Percentiles rank a stretch among this genome's conserved stretches.
phyloP scores from a whole-genome alignment of 768 basidiomycete genomes.

The Calocera viscosa region DNA sequence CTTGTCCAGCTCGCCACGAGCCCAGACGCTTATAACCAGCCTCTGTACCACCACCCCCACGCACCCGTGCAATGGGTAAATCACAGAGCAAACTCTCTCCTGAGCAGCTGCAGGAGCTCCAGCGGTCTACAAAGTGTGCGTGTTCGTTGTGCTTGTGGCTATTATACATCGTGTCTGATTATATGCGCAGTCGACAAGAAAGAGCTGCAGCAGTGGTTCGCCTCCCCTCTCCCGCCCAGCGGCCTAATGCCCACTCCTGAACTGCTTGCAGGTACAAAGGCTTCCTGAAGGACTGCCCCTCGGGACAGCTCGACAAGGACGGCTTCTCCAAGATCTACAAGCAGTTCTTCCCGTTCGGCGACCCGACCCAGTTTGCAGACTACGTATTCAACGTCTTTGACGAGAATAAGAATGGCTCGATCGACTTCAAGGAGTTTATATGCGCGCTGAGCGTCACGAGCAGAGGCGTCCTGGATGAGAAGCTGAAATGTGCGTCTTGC shows the following conservation, averaged over 20 bases:
- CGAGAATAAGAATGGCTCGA: constrained; percentile 86
- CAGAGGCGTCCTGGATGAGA: constrained; percentile 88
- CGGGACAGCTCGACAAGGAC: constrained; percentile 87
- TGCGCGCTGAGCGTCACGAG: constrained; percentile 92
- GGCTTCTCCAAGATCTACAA: constrained; percentile 98
- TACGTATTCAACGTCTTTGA: constrained; percentile 99
- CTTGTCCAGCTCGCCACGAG: too few relatives aligned
- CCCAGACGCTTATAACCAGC: too few relatives aligned
- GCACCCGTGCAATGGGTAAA: constrained; percentile 66
- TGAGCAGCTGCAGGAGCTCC: constrained; percentile 86
- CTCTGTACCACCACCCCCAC: not conserved
- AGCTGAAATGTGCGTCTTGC: constrained; percentile 73
- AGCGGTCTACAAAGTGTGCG: constrained; percentile 95
- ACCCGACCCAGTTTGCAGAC: constrained; percentile 91
- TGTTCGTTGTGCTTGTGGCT: constrained; percentile 19
- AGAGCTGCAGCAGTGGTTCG: constrained; percentile 86
- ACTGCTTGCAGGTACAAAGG: constrained; percentile 77
- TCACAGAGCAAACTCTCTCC: constrained; percentile 89
- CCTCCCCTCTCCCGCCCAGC: not conserved
- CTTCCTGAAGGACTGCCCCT: constrained; percentile 96
- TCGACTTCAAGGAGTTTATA: constrained; percentile 99
- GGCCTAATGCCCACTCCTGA: constrained; percentile 16
- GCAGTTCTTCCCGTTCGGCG: constrained; percentile 99
- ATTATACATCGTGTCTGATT: constrained; percentile 15
- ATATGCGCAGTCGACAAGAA: constrained; percentile 71